A percentile compares a stretch with the other conserved stretches of the same genome.
phyloP scores from a whole-genome alignment of 1,284 basidiomycete genomes.

The Lentinula novae-zelandiae region DNA sequence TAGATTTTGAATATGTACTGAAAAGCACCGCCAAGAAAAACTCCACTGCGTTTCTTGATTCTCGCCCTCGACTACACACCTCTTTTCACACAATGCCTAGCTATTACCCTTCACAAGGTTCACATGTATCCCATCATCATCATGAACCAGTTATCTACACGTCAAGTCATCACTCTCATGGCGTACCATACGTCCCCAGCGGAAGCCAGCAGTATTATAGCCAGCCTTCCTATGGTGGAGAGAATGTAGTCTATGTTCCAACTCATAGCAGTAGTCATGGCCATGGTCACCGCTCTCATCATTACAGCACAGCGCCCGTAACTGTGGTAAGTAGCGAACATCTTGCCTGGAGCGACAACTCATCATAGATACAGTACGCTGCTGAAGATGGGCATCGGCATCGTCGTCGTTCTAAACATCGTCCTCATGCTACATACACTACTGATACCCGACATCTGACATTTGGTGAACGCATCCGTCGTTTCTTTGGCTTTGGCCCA shows the following conservation, averaged over 20 bases:
- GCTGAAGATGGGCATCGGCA: constrained; percentile 11
- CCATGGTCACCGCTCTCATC: constrained; percentile 16
- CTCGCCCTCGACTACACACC: background rate
- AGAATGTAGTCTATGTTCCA: constrained; percentile 23
- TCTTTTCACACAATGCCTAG: constrained; percentile 14
- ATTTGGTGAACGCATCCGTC: constrained; percentile 48
- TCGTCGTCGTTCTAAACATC: constrained; percentile 17
- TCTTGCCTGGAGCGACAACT: background rate
- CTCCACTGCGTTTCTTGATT: background rate
- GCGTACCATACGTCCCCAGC: constrained; percentile 17
- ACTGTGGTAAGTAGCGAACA: constrained; percentile 14
- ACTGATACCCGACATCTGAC: constrained; percentile 26
- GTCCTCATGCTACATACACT: constrained; percentile 17
- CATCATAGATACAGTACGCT: background rate
- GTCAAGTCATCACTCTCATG: constrained; percentile 22
- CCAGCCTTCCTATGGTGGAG: constrained; percentile 22
- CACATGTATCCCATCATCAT: constrained; percentile 14
- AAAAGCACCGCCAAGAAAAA: background rate
- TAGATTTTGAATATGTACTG: background rate
- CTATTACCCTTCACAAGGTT: constrained; percentile 23
- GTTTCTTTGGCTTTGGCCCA: constrained; percentile 51
- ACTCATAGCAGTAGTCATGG: constrained; percentile 22
- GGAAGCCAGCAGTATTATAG: constrained; percentile 18
- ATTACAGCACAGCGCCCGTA: constrained; percentile 15
- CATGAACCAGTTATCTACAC: constrained; percentile 29